Evolutionary conservation across 768 basidiomycete species (phyloP).

Genomic region (Epithele typhae): DNA sequence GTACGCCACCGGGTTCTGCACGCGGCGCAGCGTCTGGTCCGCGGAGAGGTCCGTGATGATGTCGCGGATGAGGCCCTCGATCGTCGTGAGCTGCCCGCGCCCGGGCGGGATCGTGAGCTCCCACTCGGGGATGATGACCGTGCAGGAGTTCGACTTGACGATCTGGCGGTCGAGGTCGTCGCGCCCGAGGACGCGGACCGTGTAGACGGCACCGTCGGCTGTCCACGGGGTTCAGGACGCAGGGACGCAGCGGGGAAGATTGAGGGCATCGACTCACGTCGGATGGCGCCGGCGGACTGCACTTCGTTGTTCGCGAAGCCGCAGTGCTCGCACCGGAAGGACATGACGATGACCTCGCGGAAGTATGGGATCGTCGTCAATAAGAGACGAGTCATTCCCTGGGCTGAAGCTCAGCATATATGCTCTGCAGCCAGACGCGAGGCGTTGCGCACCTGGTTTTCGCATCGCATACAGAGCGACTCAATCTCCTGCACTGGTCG

Average conservation of each 20-base stretch:
- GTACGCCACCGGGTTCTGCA: conserved; percentile 71
- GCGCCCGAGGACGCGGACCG: conserved; percentile 67
- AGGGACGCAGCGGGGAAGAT: background rate
- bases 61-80: conserved; percentile 88
- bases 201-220: conserved; percentile 87
- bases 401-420: conserved; percentile 13
- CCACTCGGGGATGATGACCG: conserved; percentile 81
- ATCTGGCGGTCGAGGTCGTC: conserved; percentile 89
- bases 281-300: conserved; percentile 82
- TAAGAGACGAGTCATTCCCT: conserved; percentile 87
- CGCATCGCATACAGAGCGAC: conserved; percentile 92
- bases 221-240: no score
- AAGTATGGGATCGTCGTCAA: conserved; percentile 95
- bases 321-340: conserved; percentile 94
- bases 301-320: conserved; percentile 90
- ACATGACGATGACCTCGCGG: conserved; percentile 92
- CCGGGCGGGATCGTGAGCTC: conserved; percentile 87
- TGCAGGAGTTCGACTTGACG: conserved; percentile 82
- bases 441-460: conserved; percentile 65
- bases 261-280: conserved; percentile 50
- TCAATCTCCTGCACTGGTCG: conserved; percentile 78
- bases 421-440: no score
- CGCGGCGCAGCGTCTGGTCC: conserved; percentile 80
- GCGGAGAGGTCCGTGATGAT: conserved; percentile 72
- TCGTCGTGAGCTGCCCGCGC: conserved; percentile 92